phyloP scores from a whole-genome alignment of 306 rosid genomes.

The Vigna reflexopilosa region DNA sequence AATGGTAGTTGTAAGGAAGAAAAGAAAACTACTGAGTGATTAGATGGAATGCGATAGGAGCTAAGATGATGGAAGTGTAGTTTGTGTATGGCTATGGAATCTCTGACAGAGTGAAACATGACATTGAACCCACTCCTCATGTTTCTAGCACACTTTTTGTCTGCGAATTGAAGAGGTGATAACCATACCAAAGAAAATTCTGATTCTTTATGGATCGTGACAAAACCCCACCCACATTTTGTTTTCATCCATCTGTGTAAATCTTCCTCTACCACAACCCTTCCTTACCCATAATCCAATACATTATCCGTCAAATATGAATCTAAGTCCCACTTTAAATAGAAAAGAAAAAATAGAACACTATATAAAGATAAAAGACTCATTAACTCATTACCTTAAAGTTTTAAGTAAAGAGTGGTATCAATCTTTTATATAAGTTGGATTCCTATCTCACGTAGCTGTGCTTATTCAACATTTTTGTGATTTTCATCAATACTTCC shows the following conservation, averaged over 20 bases:
- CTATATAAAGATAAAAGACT: no score
- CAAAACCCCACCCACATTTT: not conserved
- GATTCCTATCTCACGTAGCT: no score
- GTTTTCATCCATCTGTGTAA: not conserved
- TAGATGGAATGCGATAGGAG: not conserved
- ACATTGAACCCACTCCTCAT: conserved; percentile 14
- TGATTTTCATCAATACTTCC: no score
- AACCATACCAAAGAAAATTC: not conserved
- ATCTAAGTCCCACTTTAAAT: no score
- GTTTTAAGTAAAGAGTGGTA: no score
- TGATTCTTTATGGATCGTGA: not conserved
- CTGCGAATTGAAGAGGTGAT: not conserved
- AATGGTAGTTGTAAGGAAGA: not conserved
- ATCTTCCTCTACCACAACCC: no score
- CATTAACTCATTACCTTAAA: no score
- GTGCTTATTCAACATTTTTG: no score
- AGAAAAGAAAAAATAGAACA: no score
- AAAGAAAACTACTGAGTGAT: not conserved
- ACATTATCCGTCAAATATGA: no score
- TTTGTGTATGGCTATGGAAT: not conserved
- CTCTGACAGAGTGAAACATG: conserved; percentile 19
- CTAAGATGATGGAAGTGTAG: not conserved
- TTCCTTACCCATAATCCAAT: no score
- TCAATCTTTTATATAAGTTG: no score
- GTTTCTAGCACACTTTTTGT: not conserved